Percentiles rank a stretch among this genome's conserved stretches.
Conservation (phyloP, 805 yeast genomes). For the Candida andamanensis region DNA sequence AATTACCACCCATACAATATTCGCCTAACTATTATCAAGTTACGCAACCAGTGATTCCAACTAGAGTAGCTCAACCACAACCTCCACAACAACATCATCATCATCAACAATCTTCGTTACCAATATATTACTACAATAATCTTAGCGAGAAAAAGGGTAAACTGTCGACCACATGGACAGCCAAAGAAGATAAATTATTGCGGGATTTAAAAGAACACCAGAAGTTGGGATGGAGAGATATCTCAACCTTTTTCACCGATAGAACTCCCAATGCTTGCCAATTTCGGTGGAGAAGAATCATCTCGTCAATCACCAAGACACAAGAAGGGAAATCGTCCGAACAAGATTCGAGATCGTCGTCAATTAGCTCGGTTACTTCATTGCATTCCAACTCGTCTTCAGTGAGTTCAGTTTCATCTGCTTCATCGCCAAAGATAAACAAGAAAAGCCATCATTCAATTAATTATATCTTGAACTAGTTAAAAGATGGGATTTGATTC, state of each 20-base stretch:
- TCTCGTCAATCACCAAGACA: slow-evolving; percentile 13
- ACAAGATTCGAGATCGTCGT: slow-evolving; percentile 3
- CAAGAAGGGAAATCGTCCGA: not conserved
- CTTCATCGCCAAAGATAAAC: slow-evolving; percentile 4
- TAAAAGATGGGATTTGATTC: too few species aligned
- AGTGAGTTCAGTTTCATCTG: slow-evolving; percentile 2
- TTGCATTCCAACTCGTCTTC: slow-evolving; percentile 5
- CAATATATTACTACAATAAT: slow-evolving; percentile 10
- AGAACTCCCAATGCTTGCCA: slow-evolving; percentile 89
- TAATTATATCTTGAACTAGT: slow-evolving; percentile 21
- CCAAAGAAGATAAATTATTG: slow-evolving; percentile 65
- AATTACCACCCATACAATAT: not conserved
- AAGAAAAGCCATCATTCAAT: slow-evolving; percentile 26
- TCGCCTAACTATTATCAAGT: too few species aligned
- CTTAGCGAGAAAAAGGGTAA: slow-evolving; percentile 21
- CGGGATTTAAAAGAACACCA: slow-evolving; percentile 77
- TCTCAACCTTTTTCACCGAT: slow-evolving; percentile 69
- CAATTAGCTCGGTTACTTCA: slow-evolving; percentile 2
- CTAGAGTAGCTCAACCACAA: not conserved
- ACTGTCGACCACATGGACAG: slow-evolving; percentile 60
- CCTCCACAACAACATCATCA: slow-evolving; percentile 3
- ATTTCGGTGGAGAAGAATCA: slow-evolving; percentile 77
- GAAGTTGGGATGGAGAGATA: slow-evolving; percentile 87
- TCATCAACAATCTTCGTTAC: slow-evolving; percentile 6
- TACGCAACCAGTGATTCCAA: too few species aligned